Evolutionary conservation across 805 yeast genomes (phyloP), one percentile per base, ranked within the genome.

Genomic region (Metschnikowia peoriensis): DNA sequence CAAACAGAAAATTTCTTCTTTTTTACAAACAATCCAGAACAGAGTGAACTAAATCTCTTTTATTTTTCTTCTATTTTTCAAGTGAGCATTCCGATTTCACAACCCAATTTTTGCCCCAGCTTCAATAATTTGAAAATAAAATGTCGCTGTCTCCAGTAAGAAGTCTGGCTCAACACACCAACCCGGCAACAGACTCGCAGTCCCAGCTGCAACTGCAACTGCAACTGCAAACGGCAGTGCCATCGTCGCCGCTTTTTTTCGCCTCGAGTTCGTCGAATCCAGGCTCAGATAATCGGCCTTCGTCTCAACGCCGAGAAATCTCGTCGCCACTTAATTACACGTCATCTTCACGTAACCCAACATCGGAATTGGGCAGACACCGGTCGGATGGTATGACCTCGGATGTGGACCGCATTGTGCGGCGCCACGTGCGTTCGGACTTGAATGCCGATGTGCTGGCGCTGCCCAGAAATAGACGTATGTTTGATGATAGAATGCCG

Each of bases 361-460:
- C 75, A 39, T 72, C 78, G 47, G 75, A 78, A 56, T 46, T 68
- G 57, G 48, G 44, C 65, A 64, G 35, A 58, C 64, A 47, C 78
- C 49, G 85, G 61, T 75, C 82, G 22, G 84, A 80, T 56, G 66
- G 66, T 53, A 59, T 70, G 50, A 62, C 75, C 35, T 71, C 79
- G 58, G 80, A 78, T 46, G 76, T 71, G 9, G 76, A 71, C 52
- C 61, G 76, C 47, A 69, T 72, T 29, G 69, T 76, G 41, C 68
- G 82, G 54, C 76, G 86, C 47, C 77, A 77, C 52, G 75, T 83
- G 51, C 81, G 97, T 71, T 90, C 94, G 60, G 97, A 91, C 65
- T 76, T 90, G 47, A 86, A 86, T 64, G 96, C 88, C 49, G 64
- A 73, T 51, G 69, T 81, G n/a, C 80, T 89, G 0, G 84, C 96